Percentiles rank a stretch among this genome's conserved stretches.
Evolutionary conservation across 805 yeast genomes (phyloP).

Genomic region (Kazachstania viticola): DNA sequence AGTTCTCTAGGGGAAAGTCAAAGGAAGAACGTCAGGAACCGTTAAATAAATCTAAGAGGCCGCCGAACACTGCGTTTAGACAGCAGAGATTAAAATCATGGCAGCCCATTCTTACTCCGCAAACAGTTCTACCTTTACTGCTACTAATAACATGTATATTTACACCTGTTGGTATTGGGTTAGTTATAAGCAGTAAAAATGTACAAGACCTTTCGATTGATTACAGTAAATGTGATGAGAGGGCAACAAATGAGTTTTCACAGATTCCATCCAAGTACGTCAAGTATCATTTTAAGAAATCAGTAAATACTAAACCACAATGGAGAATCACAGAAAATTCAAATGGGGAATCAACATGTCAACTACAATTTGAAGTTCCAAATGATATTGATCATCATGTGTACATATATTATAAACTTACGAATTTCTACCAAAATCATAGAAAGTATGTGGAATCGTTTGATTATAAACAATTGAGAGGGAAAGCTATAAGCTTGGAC

Average conservation of each 20-base stretch:
- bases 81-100: conserved; percentile 56
- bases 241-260: conserved; percentile 36
- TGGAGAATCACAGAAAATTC: conserved; percentile 46
- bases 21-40: no score
- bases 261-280: conserved; percentile 51
- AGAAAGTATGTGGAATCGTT: conserved; percentile 82
- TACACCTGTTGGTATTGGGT: conserved; percentile 84
- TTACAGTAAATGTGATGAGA: conserved; percentile 55
- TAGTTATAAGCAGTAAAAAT: conserved; percentile 63
- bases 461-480: conserved; percentile 72
- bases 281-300: conserved; percentile 47
- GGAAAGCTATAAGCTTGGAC: conserved; percentile 47
- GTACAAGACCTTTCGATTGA: conserved; percentile 68
- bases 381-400: conserved; percentile 57
- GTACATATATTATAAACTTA: conserved; percentile 71
- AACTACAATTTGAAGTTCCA: conserved; percentile 62
- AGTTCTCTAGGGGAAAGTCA: no score
- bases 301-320: conserved; percentile 31
- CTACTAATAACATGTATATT: conserved; percentile 65
- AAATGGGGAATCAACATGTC: conserved; percentile 38
- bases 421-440: conserved; percentile 91
- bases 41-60: no score
- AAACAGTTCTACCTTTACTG: conserved; percentile 77
- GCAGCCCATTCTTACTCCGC: conserved; percentile 86
- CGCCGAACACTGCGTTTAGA: conserved; percentile 69